Base-by-base conservation (phyloP, 257 asterid species). In the Solanum microdontum region DNA sequence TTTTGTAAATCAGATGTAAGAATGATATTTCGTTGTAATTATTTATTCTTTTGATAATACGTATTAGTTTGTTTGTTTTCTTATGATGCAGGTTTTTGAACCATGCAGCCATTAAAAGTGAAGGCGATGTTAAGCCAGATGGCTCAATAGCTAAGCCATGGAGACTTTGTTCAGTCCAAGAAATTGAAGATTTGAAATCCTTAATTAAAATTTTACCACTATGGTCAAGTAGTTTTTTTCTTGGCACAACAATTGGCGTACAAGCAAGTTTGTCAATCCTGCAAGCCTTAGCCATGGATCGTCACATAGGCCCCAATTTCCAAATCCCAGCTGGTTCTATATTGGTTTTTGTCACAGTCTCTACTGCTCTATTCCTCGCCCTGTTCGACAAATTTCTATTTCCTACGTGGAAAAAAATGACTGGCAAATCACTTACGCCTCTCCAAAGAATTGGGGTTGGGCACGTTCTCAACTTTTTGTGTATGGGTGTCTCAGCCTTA, bases 401-500 rank as follows among this genome's bases (percentile, higher is more conserved):
- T 34, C 91, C 88, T 1, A 28, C 68, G 15, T 89, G 87, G 87
- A 40, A 30, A 3, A 89, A 72, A 14, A 39, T 89, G 28, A 24
- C 21, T 7, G 45, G 60, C 17, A 51, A 75, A 33, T 26, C 88
- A 7, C 87, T 76, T n/a, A 83, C 89, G 4, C 90, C 88, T 2
- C 87, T 89, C 45, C 88, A 85, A n/a, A 88, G 82, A 14, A n/a
- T 89, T 6, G 91, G 90, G 3, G 23, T 68, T 4, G 91, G 91
- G 17, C 91, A 89, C 43, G 48, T 79, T 33, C 26, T 89, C 3
- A 70, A 73, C 12, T 19, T 68, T 12, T 23, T 90, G 5, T 90
- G 95, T 72, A 93, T 94, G 96, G 94, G 90, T 0, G 83, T 88
- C 26, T 91, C 94, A 23, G 96, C 95, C 26, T 26, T 90, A 3